These are phyloP conservation scores for Saccharomycopsis hybrid DNA, from an alignment of 1,139 yeast species.

Conservation along the genomic window DNA sequence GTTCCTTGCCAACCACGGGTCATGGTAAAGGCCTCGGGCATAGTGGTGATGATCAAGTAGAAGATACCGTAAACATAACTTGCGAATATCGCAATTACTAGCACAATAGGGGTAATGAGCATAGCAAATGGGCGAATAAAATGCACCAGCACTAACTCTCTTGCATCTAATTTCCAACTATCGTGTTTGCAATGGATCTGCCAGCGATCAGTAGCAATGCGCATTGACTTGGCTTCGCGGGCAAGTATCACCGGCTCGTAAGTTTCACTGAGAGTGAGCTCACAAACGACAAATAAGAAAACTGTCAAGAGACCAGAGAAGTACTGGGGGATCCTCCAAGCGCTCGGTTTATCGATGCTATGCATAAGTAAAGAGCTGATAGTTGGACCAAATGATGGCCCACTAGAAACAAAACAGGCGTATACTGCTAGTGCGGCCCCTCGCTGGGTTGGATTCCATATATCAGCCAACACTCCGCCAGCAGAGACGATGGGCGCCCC, in stretches of 20 bases:
- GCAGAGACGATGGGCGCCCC: slow-evolving; percentile 9
- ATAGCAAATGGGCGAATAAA: slow-evolving; percentile 38
- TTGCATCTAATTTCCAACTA: slow-evolving; percentile 34
- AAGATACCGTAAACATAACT: slow-evolving; percentile 81
- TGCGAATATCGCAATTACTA: slow-evolving; percentile 63
- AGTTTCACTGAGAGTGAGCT: slow-evolving; percentile 35
- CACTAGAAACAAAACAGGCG: slow-evolving; percentile 42
- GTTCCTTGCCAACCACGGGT: slow-evolving; percentile 48
- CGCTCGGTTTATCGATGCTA: slow-evolving; percentile 7
- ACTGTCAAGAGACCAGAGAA: slow-evolving; percentile 32
- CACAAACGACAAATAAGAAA: slow-evolving; percentile 26
- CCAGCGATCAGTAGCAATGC: slow-evolving; percentile 33
- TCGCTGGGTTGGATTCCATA: not conserved
- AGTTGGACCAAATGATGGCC: slow-evolving; percentile 50
- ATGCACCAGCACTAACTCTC: slow-evolving; percentile 35
- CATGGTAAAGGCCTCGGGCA: slow-evolving; percentile 59
- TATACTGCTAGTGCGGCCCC: slow-evolving; percentile 31
- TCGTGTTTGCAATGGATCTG: slow-evolving; percentile 38
- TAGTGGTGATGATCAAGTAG: slow-evolving; percentile 70
- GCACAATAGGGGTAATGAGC: slow-evolving; percentile 54
- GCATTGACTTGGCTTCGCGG: slow-evolving; percentile 32
- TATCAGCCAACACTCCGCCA: slow-evolving; percentile 6
- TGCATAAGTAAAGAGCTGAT: slow-evolving; percentile 37
- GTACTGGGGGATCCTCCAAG: slow-evolving; percentile 42
- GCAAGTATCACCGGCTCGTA: slow-evolving; percentile 33